Evolutionary conservation across 2,329 filamentous ascomycete species (phyloP).

Genomic region (Aspergillus eucalypticola): DNA sequence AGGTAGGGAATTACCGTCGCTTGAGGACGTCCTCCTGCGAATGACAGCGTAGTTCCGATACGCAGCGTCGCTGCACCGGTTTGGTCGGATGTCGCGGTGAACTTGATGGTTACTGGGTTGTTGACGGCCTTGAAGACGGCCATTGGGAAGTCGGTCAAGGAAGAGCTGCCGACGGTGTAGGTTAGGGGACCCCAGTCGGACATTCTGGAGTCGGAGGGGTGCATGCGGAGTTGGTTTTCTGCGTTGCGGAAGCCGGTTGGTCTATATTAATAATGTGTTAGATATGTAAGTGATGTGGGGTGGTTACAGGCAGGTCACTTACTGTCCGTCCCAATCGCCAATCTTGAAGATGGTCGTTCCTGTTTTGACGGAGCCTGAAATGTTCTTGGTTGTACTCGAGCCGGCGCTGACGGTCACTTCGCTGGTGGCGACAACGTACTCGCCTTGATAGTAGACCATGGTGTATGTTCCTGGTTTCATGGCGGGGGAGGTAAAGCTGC

Average conservation of each 20-base stretch:
- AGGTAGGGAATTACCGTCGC: constrained; percentile 32
- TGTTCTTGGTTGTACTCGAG: constrained; percentile 51
- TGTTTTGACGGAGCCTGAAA: constrained; percentile 51
- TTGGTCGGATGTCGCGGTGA: constrained; percentile 55
- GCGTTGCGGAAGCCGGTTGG: constrained; percentile 67
- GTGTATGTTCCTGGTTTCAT: constrained; percentile 70
- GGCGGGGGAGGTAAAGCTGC: constrained; percentile 62
- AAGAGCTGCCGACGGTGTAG: constrained; percentile 61
- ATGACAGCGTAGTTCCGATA: constrained; percentile 65
- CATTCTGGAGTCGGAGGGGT: constrained; percentile 67
- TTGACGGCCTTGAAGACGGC: constrained; percentile 64
- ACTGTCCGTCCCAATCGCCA: constrained; percentile 64
- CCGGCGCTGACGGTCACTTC: constrained; percentile 55
- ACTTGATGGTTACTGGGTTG: constrained; percentile 61
- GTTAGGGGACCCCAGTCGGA: constrained; percentile 60
- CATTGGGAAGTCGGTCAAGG: constrained; percentile 62
- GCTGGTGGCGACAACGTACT: constrained; percentile 56
- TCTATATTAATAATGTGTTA: constrained; percentile 12
- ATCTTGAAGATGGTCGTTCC: constrained; percentile 63
- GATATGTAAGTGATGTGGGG: not conserved
- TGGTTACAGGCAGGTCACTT: constrained; percentile 21
- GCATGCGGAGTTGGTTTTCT: constrained; percentile 67
- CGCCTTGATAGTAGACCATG: constrained; percentile 65
- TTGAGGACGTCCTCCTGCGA: constrained; percentile 60
- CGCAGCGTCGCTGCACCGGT: constrained; percentile 59